Evolutionary conservation across 306 rosid species (phyloP).

Genomic region (Alnus glutinosa): DNA sequence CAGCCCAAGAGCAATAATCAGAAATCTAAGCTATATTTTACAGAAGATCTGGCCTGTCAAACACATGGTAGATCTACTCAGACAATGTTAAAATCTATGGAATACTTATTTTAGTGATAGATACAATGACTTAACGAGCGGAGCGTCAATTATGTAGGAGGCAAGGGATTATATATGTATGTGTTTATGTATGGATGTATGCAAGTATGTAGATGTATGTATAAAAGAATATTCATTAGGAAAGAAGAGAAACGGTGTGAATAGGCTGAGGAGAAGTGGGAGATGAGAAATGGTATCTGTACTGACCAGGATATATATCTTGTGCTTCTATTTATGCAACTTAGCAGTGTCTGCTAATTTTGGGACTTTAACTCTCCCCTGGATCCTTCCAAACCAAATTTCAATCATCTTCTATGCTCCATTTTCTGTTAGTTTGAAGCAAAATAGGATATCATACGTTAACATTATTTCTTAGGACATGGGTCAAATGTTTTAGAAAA

Average conservation of each 20-base stretch:
- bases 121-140: neutral
- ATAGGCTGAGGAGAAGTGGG: neutral
- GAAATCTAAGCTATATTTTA: neutral
- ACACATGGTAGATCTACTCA: too few relatives aligned
- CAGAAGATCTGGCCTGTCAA: neutral
- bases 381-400: conserved; percentile 2
- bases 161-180: neutral
- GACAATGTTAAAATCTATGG: neutral
- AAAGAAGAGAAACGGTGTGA: neutral
- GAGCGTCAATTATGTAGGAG: neutral
- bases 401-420: neutral
- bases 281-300: neutral
- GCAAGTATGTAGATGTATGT: neutral
- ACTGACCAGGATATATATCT: neutral
- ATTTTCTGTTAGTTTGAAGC: neutral
- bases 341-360: neutral
- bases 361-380: neutral
- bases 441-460: neutral
- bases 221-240: neutral
- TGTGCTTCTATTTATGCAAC: neutral
- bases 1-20: neutral
- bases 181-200: neutral
- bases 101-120: neutral
- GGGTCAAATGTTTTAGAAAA: neutral
- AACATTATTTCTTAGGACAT: neutral